phyloP scores from a whole-genome alignment of 192 early-diverging fungal species.

The Mortierella hygrophila region DNA sequence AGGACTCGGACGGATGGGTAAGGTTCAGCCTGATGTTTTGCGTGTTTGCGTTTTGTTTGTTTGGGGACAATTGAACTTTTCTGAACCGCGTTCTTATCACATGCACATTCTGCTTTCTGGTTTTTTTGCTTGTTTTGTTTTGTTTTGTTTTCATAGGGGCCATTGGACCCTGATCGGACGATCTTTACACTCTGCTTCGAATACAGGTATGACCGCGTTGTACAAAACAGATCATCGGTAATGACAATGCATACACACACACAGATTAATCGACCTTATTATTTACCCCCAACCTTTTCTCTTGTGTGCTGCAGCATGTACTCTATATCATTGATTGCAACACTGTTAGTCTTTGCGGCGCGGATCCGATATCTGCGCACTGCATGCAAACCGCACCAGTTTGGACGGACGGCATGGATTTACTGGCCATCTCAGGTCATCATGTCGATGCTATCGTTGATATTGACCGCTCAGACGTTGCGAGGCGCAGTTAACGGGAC shows the following conservation, averaged over 20 bases:
- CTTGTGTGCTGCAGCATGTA: conserved; percentile 10
- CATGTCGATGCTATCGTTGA: conserved; percentile 5
- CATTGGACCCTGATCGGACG: conserved; percentile 17
- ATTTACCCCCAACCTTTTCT: not conserved
- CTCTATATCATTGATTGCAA: not conserved
- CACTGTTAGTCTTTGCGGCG: not conserved
- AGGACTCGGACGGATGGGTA: conserved; percentile 20
- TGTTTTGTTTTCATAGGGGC: conserved; percentile 19
- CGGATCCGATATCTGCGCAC: conserved; percentile 17
- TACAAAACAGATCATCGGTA: not conserved
- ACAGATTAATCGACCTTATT: not conserved
- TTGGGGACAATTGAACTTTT: not conserved
- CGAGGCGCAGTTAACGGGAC: not conserved
- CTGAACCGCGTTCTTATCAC: not conserved
- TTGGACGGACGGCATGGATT: conserved; percentile 42
- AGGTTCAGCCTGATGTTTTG: not conserved
- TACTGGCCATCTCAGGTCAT: conserved; percentile 33
- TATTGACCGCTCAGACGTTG: not conserved
- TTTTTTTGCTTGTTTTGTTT: not conserved
- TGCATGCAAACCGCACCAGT: conserved; percentile 12
- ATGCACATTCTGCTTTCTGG: not conserved
- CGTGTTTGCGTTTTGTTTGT: not conserved
- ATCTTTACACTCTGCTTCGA: conserved; percentile 49
- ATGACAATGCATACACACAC: too few species aligned
- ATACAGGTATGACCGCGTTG: conserved; percentile 27